Evolutionary conservation across 768 basidiomycete genomes (phyloP).

Genomic region (Antrodiella citrinella): DNA sequence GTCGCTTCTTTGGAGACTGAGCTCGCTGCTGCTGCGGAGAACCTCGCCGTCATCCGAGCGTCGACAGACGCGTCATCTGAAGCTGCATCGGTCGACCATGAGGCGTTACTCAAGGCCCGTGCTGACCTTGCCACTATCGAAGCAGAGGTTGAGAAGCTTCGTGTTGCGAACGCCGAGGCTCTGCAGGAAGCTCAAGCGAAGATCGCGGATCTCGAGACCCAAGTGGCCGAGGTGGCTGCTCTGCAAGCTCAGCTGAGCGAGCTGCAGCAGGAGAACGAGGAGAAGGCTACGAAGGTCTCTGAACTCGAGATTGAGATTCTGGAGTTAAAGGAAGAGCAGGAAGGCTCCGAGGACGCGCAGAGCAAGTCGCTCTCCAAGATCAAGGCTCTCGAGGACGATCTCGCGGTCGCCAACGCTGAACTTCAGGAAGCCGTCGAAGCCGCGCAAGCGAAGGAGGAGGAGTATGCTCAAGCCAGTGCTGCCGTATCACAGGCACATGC

Average conservation of each 20-base stretch:
- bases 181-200: conserved; percentile 39
- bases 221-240: conserved; percentile 31
- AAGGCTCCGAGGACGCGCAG: conserved; percentile 53
- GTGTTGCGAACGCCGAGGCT: conserved; percentile 39
- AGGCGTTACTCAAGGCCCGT: conserved; percentile 56
- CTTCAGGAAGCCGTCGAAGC: conserved; percentile 41
- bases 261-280: conserved; percentile 61
- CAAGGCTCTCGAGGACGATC: conserved; percentile 44
- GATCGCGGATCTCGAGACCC: conserved; percentile 38
- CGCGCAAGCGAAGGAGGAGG: conserved; percentile 39
- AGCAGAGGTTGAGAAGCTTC: conserved; percentile 44
- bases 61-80: conserved; percentile 39
- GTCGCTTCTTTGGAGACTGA: conserved; percentile 44
- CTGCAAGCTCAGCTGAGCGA: conserved; percentile 42
- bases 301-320: conserved; percentile 78
- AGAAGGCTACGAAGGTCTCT: conserved; percentile 60
- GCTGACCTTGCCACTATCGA: conserved; percentile 49
- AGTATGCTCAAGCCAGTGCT: conserved; percentile 31
- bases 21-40: conserved; percentile 40
- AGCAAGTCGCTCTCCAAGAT: conserved; percentile 37
- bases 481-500: conserved; percentile 36
- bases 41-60: conserved; percentile 41
- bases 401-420: conserved; percentile 39
- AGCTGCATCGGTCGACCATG: conserved; percentile 53
- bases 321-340: conserved; percentile 66